These are phyloP conservation scores for Ustilago crameri DNA, from an alignment of 1,284 basidiomycete genomes.

Conservation along the genomic window DNA sequence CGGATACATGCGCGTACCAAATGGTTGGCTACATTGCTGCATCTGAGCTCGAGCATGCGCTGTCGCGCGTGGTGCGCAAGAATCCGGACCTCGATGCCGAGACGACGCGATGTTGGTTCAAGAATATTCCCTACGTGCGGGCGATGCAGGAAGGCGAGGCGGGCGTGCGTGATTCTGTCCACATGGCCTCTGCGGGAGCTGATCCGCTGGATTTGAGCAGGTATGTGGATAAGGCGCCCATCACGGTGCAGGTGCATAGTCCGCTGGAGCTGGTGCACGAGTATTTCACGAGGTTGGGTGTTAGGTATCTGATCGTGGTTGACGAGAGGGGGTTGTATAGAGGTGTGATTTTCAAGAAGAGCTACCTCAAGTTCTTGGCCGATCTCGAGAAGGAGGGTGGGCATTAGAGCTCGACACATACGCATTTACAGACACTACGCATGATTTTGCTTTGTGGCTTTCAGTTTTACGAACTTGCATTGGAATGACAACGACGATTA, in stretches of 20 bases:
- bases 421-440: too few species aligned
- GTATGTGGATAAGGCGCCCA: constrained; percentile 90
- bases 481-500: neutral
- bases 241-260: constrained; percentile 82
- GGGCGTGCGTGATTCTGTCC: constrained; percentile 41
- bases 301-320: constrained; percentile 74
- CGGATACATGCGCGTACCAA: constrained; percentile 68
- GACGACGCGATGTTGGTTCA: constrained; percentile 40
- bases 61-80: constrained; percentile 18
- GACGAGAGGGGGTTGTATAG: constrained; percentile 85
- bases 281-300: constrained; percentile 60
- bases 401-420: constrained; percentile 5
- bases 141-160: constrained; percentile 32
- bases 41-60: constrained; percentile 89
- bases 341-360: constrained; percentile 91
- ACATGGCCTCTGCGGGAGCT: constrained; percentile 14
- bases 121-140: constrained; percentile 43
- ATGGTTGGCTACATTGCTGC: constrained; percentile 92
- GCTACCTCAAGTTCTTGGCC: constrained; percentile 61
- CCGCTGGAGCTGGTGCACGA: constrained; percentile 90
- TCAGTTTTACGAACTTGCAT: too few species aligned
- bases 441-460: too few species aligned
- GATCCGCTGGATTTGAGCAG: constrained; percentile 79
- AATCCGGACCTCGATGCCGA: constrained; percentile 17
- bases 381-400: constrained; percentile 28